Percentiles rank a stretch among this genome's conserved stretches.
These are phyloP conservation scores for Euphorbia neoarborescens DNA, from an alignment of 441 rosid species.

Conservation along the genomic window DNA sequence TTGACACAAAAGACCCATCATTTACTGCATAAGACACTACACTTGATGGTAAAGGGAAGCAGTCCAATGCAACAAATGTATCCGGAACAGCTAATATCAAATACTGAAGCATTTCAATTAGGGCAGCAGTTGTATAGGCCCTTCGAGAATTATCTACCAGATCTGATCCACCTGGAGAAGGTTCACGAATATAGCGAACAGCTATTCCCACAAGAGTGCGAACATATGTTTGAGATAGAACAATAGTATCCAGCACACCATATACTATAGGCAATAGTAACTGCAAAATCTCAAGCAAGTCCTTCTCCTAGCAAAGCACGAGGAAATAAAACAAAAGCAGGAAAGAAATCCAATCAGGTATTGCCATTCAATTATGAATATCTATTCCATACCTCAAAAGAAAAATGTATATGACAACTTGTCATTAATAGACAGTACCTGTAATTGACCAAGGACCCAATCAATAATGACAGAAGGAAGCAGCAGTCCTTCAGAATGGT, in stretches of 20 bases:
- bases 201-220: constrained; percentile 66
- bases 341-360: constrained; percentile 17
- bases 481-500: constrained; percentile 82
- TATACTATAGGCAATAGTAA: constrained; percentile 82
- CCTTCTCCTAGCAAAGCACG: constrained; percentile 62
- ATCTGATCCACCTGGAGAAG: constrained; percentile 91
- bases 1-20: constrained; percentile 64
- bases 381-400: constrained; percentile 6
- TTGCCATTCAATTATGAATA: not conserved
- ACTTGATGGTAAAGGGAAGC: constrained; percentile 84
- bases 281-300: constrained; percentile 72
- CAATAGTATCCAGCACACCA: constrained; percentile 80
- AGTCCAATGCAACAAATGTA: constrained; percentile 90
- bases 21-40: constrained; percentile 60
- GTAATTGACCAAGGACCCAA: constrained; percentile 89
- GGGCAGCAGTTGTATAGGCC: constrained; percentile 82
- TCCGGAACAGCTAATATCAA: constrained; percentile 91
- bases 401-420: not conserved
- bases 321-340: constrained; percentile 16
- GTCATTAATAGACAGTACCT: constrained; percentile 38
- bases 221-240: constrained; percentile 85
- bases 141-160: constrained; percentile 93
- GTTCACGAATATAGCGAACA: constrained; percentile 70
- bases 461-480: constrained; percentile 85
- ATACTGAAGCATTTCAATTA: constrained; percentile 87